Conservation (phyloP, 148 eudicot species). For the Linanthus parryae region DNA sequence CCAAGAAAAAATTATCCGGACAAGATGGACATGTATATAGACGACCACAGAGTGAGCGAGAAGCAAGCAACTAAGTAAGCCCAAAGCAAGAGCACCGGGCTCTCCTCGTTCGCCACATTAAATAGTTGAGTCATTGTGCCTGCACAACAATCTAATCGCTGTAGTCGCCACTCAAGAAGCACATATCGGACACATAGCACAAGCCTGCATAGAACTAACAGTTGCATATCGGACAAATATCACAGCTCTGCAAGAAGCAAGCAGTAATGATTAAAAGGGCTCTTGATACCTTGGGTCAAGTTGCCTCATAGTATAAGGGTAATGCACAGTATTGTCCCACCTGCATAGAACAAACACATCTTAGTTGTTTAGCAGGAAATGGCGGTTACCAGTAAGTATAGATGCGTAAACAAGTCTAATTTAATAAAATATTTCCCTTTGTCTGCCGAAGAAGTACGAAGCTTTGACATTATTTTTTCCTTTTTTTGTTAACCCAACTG, state of each 20-base stretch:
- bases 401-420: no score
- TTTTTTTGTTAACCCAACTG: no score
- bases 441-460: no score
- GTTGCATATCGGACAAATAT: no score
- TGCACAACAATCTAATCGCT: no score
- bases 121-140: constrained; percentile 57
- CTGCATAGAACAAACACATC: no score
- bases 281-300: constrained; percentile 56
- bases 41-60: constrained; percentile 54
- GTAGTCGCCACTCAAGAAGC: no score
- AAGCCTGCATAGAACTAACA: constrained; percentile 47
- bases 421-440: no score
- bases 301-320: constrained; percentile 85
- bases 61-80: constrained; percentile 49
- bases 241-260: no score
- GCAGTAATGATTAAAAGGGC: no score
- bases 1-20: constrained; percentile 16
- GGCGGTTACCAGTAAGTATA: no score
- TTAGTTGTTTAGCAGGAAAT: neutral
- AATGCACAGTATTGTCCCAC: constrained; percentile 68
- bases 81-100: constrained; percentile 54
- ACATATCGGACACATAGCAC: constrained; percentile 52
- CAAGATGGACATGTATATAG: constrained; percentile 53
- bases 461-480: no score
- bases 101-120: constrained; percentile 57